Evolutionary conservation across 192 early-diverging fungal genomes (phyloP).

Genomic region (Chytriomyces hyalinus): DNA sequence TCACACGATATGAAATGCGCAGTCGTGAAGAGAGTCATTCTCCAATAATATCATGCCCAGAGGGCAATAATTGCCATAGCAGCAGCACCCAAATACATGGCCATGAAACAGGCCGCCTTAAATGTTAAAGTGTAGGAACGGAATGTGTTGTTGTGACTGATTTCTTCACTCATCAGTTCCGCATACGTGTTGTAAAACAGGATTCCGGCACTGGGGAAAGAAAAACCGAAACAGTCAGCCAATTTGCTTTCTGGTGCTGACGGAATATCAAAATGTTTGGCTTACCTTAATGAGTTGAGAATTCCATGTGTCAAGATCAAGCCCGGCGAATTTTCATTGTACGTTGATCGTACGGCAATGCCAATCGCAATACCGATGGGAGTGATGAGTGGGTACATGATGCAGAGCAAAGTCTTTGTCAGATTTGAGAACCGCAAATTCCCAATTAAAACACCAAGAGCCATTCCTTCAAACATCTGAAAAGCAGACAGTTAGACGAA

Average conservation of each 20-base stretch:
- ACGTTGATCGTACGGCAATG: constrained; percentile 67
- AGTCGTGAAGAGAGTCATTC: no score
- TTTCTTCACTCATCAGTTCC: constrained; percentile 76
- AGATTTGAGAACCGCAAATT: neutral
- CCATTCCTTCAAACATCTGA: constrained; percentile 44
- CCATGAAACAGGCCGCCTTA: constrained; percentile 60
- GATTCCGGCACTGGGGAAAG: constrained; percentile 62
- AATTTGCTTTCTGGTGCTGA: no score
- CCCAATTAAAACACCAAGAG: constrained; percentile 35
- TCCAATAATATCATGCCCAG: constrained; percentile 57
- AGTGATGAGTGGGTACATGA: constrained; percentile 72
- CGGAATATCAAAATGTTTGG: no score
- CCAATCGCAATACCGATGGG: constrained; percentile 81
- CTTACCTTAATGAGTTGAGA: constrained; percentile 62
- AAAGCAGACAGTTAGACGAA: no score
- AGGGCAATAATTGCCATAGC: constrained; percentile 77
- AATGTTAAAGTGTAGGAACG: constrained; percentile 32
- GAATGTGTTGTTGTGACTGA: constrained; percentile 65
- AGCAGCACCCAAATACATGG: constrained; percentile 74
- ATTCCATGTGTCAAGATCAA: constrained; percentile 74
- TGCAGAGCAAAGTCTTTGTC: neutral
- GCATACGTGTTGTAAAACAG: constrained; percentile 78
- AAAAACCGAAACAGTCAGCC: no score
- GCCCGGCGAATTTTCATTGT: constrained; percentile 59
- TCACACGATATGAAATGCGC: no score